Conservation (phyloP, 225 moss, liverwort and hornwort genomes). For the Marchantia polymorpha region DNA sequence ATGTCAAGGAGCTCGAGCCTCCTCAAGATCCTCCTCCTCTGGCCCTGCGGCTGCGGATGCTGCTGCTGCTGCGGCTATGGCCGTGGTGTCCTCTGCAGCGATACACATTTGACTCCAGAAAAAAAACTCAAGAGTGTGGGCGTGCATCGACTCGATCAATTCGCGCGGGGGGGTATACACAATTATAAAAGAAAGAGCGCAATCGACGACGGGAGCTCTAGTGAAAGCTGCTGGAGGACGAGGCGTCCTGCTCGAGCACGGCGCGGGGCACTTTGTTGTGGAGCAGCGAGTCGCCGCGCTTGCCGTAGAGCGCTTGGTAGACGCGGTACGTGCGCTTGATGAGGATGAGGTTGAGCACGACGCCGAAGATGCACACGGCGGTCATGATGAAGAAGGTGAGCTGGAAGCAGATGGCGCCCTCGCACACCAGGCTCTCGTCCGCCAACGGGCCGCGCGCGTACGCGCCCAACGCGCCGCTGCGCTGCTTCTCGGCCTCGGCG, state of each 20-base stretch:
- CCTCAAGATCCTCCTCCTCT: neutral
- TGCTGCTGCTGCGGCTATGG: no score
- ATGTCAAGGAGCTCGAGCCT: neutral
- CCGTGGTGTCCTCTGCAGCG: no score
- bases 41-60: neutral
- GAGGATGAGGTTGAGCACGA: slow-evolving; percentile 38
- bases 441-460: neutral
- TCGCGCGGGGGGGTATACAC: neutral
- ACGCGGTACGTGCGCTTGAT: slow-evolving; percentile 41
- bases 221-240: neutral
- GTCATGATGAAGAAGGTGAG: slow-evolving; percentile 46
- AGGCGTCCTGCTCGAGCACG: neutral
- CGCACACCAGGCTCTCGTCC: slow-evolving; percentile 20
- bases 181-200: neutral
- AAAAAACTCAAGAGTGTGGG: neutral
- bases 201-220: neutral
- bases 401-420: slow-evolving; percentile 42
- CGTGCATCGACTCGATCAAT: neutral
- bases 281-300: slow-evolving; percentile 4
- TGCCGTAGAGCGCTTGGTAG: slow-evolving; percentile 39
- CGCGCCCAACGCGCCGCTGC: neutral
- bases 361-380: slow-evolving; percentile 33
- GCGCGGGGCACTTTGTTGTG: neutral
- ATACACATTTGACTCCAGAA: neutral
- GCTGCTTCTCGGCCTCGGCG: slow-evolving; percentile 39